Base-by-base conservation (phyloP, 805 yeast genomes). In the Millerozyma acaciae region DNA sequence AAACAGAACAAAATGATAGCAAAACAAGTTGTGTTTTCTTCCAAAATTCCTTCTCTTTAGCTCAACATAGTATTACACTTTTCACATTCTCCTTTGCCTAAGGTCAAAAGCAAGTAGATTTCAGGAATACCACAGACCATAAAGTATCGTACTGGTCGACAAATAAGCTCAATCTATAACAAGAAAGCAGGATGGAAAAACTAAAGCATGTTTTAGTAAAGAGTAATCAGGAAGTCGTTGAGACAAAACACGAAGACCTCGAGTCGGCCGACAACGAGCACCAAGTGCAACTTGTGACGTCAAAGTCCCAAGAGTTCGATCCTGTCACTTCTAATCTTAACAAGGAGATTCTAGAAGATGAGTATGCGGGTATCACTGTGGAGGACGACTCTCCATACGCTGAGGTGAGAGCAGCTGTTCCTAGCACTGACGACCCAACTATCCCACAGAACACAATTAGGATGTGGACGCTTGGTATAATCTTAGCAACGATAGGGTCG, bases 361-460 rank as follows among this genome's bases (percentile, higher is more conserved):
- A 60, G 18, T 64, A 62, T 33, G 62, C 65, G 30, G 73, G 72
- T 15, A 61, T 65, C 20, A 45, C 56, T 19, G 60, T 63, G 50
- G 57, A 70, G 43, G 65, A 53, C 26, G 51, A 65, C 44, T 60
- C 66, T 14, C 83, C 84, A 7, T 79, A 78, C 49, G 76, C 82
- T 1, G 85, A 79, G 53, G 84, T 79, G 14, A 68, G 86, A 52
- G 73, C 84, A 17, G 72, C 79, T 15, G 76, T 76, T 22, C 71
- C 77, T 6, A 64, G 73, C 7, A 50, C 57, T 7, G 81, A 75
- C 48, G 80, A 76, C 50, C 68, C 71, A 1, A 41, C 64, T 4
- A 49, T 73, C 14, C 65, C 65, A 5, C 68, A 69, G 40, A 77
- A 74, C 44, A 75, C 77, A 31, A 58, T 76, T 54, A 67, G 80